Percentiles rank a stretch among this genome's conserved stretches.
phyloP scores from a whole-genome alignment of 2,329 filamentous ascomycete genomes.

The Sporothrix euskadiensis region DNA sequence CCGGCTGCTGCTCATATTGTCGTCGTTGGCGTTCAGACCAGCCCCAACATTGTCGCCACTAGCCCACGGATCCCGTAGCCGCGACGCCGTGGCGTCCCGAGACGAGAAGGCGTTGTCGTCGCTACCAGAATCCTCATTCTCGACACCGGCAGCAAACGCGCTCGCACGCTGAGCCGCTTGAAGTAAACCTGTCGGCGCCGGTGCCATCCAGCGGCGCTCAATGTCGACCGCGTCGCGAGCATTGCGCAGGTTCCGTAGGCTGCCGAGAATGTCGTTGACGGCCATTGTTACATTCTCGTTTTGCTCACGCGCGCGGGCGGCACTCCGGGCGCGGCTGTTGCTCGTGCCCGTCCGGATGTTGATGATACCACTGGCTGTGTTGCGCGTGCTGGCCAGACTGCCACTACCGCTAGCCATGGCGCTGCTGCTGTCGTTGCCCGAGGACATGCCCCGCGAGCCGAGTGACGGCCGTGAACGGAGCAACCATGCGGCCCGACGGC shows the following conservation, averaged over 20 bases:
- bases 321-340: constrained; percentile 31
- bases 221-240: constrained; percentile 35
- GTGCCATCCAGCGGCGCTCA: constrained; percentile 26
- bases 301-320: constrained; percentile 39
- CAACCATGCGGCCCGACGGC: constrained; percentile 24
- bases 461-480: constrained; percentile 20
- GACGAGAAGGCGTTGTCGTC: constrained; percentile 16
- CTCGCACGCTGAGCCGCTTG: constrained; percentile 17
- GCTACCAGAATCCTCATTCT: constrained; percentile 19
- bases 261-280: constrained; percentile 44
- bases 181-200: not conserved
- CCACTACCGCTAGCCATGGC: constrained; percentile 2
- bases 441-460: not conserved
- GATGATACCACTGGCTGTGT: constrained; percentile 16
- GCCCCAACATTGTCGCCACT: not conserved
- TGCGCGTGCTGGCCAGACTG: not conserved
- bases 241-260: constrained; percentile 41
- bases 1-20: constrained; percentile 7
- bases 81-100: not conserved
- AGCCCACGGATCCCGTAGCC: constrained; percentile 3
- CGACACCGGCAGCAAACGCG: constrained; percentile 4
- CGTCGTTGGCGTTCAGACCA: not conserved
- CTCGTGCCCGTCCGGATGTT: constrained; percentile 28
- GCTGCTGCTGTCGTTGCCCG: constrained; percentile 1
- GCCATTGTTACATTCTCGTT: constrained; percentile 43